Evolutionary conservation across 2,329 filamentous ascomycete species (phyloP).

Genomic region (Aureobasidium pullulans): DNA sequence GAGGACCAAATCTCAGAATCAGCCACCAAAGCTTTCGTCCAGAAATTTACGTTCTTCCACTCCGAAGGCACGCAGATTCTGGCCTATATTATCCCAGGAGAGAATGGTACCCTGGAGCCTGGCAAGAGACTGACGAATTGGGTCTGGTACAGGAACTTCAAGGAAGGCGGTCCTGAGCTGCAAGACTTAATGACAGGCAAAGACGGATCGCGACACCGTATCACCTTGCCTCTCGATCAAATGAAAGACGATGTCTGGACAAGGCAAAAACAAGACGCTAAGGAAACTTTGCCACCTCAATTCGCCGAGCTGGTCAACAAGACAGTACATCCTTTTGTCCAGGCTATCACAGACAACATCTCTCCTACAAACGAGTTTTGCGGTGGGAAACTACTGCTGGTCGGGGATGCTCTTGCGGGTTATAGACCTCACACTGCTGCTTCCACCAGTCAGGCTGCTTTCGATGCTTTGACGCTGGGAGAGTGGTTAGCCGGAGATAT

Average conservation of each 20-base stretch:
- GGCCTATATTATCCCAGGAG: constrained; percentile 40
- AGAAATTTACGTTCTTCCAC: constrained; percentile 37
- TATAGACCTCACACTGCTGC: constrained; percentile 41
- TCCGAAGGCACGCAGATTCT: constrained; percentile 31
- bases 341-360: constrained; percentile 39
- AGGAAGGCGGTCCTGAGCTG: constrained; percentile 32
- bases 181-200: constrained; percentile 39
- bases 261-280: constrained; percentile 28
- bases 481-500: constrained; percentile 34
- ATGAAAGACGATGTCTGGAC: constrained; percentile 34
- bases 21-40: constrained; percentile 26
- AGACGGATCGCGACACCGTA: constrained; percentile 32
- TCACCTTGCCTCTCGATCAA: constrained; percentile 38
- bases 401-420: constrained; percentile 41
- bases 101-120: constrained; percentile 31
- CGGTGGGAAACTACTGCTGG: constrained; percentile 36
- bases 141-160: constrained; percentile 41
- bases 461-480: constrained; percentile 35
- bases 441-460: constrained; percentile 42
- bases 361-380: constrained; percentile 31
- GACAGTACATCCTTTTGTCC: constrained; percentile 38
- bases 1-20: constrained; percentile 30
- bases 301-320: constrained; percentile 36
- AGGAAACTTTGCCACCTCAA: constrained; percentile 30
- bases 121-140: constrained; percentile 41